These are phyloP conservation scores for Buxus sempervirens DNA, from an alignment of 164 flowering plant genomes.

Conservation along the genomic window DNA sequence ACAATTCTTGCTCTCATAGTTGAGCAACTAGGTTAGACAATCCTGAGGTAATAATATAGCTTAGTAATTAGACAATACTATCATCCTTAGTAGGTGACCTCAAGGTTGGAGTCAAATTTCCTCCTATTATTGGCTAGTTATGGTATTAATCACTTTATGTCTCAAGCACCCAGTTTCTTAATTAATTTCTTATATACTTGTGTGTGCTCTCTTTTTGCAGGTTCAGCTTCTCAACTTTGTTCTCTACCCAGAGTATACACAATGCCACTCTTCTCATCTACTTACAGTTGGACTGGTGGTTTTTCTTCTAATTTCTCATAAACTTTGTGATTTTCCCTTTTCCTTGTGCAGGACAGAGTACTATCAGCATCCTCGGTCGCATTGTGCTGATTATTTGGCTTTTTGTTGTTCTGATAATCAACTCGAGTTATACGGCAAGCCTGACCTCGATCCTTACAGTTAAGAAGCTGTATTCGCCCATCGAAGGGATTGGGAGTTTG, in stretches of 20 bases:
- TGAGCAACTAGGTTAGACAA: too few species aligned
- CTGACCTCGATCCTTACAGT: constrained; percentile 46
- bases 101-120: too few species aligned
- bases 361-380: constrained; percentile 33
- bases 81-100: too few species aligned
- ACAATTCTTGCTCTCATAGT: not conserved
- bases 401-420: constrained; percentile 37
- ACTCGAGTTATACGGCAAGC: constrained; percentile 41
- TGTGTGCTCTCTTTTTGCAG: constrained; percentile 36
- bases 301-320: not conserved
- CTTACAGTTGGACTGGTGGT: not conserved
- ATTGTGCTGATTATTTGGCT: constrained; percentile 36
- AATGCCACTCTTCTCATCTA: not conserved
- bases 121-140: not conserved
- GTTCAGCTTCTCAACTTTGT: constrained; percentile 79
- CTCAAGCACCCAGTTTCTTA: not conserved
- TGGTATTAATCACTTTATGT: not conserved
- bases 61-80: too few species aligned
- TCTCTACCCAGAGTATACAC: constrained; percentile 74
- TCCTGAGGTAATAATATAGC: too few species aligned
- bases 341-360: constrained; percentile 28
- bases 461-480: constrained; percentile 37
- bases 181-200: too few species aligned
- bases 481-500: constrained; percentile 51
- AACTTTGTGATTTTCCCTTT: not conserved